Conservation (phyloP, 1,284 basidiomycete genomes). For the Peniophora sp. region DNA sequence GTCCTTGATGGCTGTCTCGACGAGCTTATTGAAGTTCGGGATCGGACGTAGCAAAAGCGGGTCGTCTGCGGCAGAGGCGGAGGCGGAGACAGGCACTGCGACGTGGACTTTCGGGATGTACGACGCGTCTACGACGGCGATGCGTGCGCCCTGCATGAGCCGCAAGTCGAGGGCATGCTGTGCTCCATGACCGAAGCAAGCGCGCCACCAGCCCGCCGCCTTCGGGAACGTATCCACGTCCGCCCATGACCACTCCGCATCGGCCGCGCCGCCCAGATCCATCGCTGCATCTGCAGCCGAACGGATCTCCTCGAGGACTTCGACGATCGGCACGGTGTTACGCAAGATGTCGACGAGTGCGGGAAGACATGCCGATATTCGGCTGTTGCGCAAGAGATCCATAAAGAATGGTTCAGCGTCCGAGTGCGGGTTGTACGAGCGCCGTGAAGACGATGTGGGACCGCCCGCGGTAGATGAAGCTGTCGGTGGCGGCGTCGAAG, state of each 20-base stretch:
- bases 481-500: conserved; percentile 9
- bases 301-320: conserved; percentile 58
- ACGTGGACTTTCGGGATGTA: conserved; percentile 20
- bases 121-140: conserved; percentile 63
- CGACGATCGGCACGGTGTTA: conserved; percentile 67
- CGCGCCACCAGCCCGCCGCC: conserved; percentile 72
- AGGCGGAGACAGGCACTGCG: conserved; percentile 45
- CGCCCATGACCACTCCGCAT: conserved; percentile 65
- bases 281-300: conserved; percentile 26
- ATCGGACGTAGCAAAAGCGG: conserved; percentile 48
- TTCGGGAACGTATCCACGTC: conserved; percentile 65
- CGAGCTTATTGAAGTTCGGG: conserved; percentile 45
- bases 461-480: conserved; percentile 8
- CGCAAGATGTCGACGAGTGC: conserved; percentile 58
- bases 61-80: conserved; percentile 9
- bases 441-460: conserved; percentile 6
- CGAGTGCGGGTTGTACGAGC: conserved; percentile 56
- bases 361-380: conserved; percentile 53
- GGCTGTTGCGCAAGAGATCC: conserved; percentile 54
- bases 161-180: conserved; percentile 77
- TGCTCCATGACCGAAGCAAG: conserved; percentile 27
- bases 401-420: conserved; percentile 66
- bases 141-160: conserved; percentile 55
- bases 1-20: conserved; percentile 33
- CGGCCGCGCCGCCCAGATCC: conserved; percentile 55